Conservation (phyloP, 805 yeast genomes). For the Pichia paraexigua region DNA sequence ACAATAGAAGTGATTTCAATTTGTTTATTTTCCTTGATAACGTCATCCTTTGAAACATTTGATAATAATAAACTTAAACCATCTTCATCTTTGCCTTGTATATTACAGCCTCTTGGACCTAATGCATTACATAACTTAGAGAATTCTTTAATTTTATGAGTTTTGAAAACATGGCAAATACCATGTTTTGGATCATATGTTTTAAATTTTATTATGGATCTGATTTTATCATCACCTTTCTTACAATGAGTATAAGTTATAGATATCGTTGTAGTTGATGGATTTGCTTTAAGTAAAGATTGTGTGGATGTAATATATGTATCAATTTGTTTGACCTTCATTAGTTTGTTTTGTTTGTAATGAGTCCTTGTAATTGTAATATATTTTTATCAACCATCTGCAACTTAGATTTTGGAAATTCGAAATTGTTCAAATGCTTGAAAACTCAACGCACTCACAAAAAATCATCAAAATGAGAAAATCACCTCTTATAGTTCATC, state of each 20-base stretch:
- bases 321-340: conserved; percentile 24
- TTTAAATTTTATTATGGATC: conserved; percentile 41
- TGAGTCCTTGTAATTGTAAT: neutral
- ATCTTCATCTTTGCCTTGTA: conserved; percentile 17
- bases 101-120: conserved; percentile 50
- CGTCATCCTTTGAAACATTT: conserved; percentile 15
- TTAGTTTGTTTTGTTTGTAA: neutral
- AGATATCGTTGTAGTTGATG: conserved; percentile 24
- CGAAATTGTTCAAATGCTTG: neutral
- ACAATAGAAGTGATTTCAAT: neutral
- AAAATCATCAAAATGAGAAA: neutral
- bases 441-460: neutral
- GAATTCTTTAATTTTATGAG: conserved; percentile 63
- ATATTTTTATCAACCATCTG: neutral
- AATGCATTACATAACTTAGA: conserved; percentile 63
- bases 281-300: conserved; percentile 22
- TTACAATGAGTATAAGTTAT: conserved; percentile 29
- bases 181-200: conserved; percentile 61
- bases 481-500: neutral
- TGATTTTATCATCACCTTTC: conserved; percentile 10
- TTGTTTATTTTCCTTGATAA: conserved; percentile 7
- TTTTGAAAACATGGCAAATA: conserved; percentile 47
- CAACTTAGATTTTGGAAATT: neutral
- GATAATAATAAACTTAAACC: conserved; percentile 22
- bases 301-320: conserved; percentile 25